Evolutionary conservation across 1,139 yeast genomes (phyloP), one percentile per base, ranked within the genome.

Genomic region (Blastobotrys illinoisensis): DNA sequence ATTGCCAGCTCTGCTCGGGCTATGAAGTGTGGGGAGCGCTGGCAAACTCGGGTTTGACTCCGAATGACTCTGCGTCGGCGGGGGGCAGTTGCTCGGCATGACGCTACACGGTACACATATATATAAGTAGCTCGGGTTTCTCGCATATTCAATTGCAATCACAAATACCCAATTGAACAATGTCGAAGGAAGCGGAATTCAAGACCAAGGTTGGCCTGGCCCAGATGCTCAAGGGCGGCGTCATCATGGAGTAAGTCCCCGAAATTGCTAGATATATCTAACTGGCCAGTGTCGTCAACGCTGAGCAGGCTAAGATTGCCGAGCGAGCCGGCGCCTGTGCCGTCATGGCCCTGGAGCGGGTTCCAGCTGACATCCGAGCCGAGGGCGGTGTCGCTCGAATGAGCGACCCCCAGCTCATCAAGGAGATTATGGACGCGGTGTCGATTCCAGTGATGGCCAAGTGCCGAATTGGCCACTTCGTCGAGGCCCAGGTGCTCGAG

Each of bases 241-340:
- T 80, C 54, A 80, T 80, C 59, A 80, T 80, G 84, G 84, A 80
- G 53, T 51, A 40, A 3, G 53, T 51, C 2, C 19, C 3, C 6
- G 13, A 26, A 11, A 3, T 11, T 11, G 6, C 5, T 4, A 13
- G 18, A 14, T 9, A 16, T 16, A 19, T 64, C 21, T 26, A 44
- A 51, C 53, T 24, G 28, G 45, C 23, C 26, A 51, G 53, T 65
- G 85, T 81, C 46, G 82, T 80, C 49, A 80, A 74, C 51, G 79
- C 79, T 26, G 85, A 80, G 59, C 85, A 81, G 67, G 85, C 85
- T 20, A 65, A 70, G 48, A 81, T 88, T 58, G 96, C 96, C 32
- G 95, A 88, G 70, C 77, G 74, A 57, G 93, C 95, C 1, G 96
- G 96, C 58, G 96, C 96, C 11, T 85, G 89, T 73, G 95, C 96